Percentiles rank a stretch among this genome's conserved stretches.
Evolutionary conservation across 2,329 filamentous ascomycete genomes (phyloP).

Genomic region (Venturiaceae sp.): DNA sequence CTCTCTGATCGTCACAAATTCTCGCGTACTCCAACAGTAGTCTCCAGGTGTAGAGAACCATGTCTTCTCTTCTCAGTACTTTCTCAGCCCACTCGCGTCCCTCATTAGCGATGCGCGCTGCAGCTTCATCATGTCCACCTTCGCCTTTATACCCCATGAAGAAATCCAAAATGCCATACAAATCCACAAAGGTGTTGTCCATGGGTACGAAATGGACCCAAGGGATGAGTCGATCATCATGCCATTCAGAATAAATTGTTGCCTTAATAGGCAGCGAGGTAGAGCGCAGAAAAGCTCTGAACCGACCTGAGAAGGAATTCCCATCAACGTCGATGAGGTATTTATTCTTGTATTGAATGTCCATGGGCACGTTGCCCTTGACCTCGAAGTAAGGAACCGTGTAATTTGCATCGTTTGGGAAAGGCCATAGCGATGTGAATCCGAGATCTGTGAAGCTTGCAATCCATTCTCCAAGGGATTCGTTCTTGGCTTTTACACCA

Average conservation of each 20-base stretch:
- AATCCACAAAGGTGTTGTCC: slow-evolving; percentile 62
- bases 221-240: slow-evolving; percentile 56
- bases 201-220: slow-evolving; percentile 80
- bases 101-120: slow-evolving; percentile 53
- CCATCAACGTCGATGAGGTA: slow-evolving; percentile 71
- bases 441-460: slow-evolving; percentile 28
- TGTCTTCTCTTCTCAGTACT: slow-evolving; percentile 61
- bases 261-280: slow-evolving; percentile 66
- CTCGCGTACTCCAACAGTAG: slow-evolving; percentile 39
- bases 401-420: slow-evolving; percentile 28
- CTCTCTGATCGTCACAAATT: slow-evolving; percentile 30
- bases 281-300: slow-evolving; percentile 50
- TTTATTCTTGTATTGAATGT: slow-evolving; percentile 44
- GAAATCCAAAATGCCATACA: slow-evolving; percentile 65
- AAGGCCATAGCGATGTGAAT: slow-evolving; percentile 35
- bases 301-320: slow-evolving; percentile 35
- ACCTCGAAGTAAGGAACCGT: slow-evolving; percentile 29
- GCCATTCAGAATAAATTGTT: slow-evolving; percentile 72
- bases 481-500: slow-evolving; percentile 15
- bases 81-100: slow-evolving; percentile 60
- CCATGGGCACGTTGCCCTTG: slow-evolving; percentile 22
- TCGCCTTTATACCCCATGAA: slow-evolving; percentile 45
- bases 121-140: slow-evolving; percentile 40
- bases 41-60: slow-evolving; percentile 60
- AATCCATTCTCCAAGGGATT: slow-evolving; percentile 29